Evolutionary conservation across 768 basidiomycete species (phyloP), one percentile per base, ranked within the genome.

Genomic region (Wakefieldia striispora): DNA sequence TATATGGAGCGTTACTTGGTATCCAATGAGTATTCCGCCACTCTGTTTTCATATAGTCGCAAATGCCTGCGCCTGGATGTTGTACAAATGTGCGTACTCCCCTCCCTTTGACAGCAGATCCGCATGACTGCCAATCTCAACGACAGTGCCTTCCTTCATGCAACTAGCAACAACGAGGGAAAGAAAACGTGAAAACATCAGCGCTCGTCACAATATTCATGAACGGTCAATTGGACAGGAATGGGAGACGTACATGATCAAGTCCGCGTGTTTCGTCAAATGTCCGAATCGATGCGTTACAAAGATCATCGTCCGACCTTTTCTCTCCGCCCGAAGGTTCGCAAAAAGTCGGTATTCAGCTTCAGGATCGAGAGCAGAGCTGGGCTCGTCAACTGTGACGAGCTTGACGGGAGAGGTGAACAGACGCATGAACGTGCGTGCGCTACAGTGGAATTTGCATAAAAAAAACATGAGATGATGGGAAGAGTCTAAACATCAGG

Each of bases 371-470:
- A 73, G 61, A 3, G 70, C 70, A 1, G 72, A 70, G 37, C 61
- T 72, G 1, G 72, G 73, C 45, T 74, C 72, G 42, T 73, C 73
- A 9, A 68, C 67, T 1, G 60, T 59, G 11, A 69, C 58, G 3
- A 74, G 59, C 36, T 60, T 64, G 20, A 69, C 56, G 9, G 61
- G 43, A 3, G 61, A 61, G 0, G 67, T 62, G 14, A 66, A 55
- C 19, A 75, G 54, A 1, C 74, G 68, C 69, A 73, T 72, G 58
- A 75, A 75, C 4, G 70, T 70, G 26, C 73, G 67, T 2, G 73
- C 68, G 17, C 68, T 69, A 35, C 21, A 24, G n/a, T 6, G 26
- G 1, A 11, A 12, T 3, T 9, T 6, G 31, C 6, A 13, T 9
- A 13, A 29, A 29, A 29, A 2, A 2, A 29, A 34, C n/a, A n/a